Conservation (phyloP, 441 rosid species). For the Euphorbia celastroides region DNA sequence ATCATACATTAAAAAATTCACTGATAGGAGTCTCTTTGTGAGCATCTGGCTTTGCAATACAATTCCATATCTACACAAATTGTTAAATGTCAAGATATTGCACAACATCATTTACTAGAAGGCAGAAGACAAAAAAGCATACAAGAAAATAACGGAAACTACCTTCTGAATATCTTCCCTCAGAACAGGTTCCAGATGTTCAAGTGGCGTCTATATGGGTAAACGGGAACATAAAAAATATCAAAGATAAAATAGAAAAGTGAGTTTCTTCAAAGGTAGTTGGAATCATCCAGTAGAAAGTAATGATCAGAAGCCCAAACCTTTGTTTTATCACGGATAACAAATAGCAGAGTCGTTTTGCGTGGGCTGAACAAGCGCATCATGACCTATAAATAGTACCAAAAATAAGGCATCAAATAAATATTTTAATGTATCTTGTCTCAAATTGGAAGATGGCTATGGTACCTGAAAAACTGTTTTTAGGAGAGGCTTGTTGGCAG, state of each 20-base stretch:
- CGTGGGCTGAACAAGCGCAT: slow-evolving; percentile 89
- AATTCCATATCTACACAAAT: slow-evolving; percentile 80
- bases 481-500: slow-evolving; percentile 87
- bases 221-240: slow-evolving; percentile 10
- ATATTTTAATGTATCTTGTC: slow-evolving; percentile 13
- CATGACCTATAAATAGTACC: slow-evolving; percentile 59
- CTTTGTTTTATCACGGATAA: slow-evolving; percentile 92
- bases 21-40: slow-evolving; percentile 61
- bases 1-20: slow-evolving; percentile 81
- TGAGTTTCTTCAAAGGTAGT: background rate
- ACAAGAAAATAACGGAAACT: slow-evolving; percentile 14
- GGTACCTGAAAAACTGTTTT: slow-evolving; percentile 87
- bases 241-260: slow-evolving; percentile 10
- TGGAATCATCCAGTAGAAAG: slow-evolving; percentile 11
- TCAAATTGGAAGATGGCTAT: background rate
- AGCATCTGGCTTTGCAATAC: slow-evolving; percentile 62
- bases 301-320: slow-evolving; percentile 30
- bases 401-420: slow-evolving; percentile 12
- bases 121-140: background rate
- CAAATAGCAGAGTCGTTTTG: slow-evolving; percentile 83
- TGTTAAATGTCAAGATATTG: slow-evolving; percentile 16
- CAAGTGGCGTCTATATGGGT: slow-evolving; percentile 66
- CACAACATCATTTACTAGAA: slow-evolving; percentile 5
- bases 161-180: slow-evolving; percentile 95
- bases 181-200: slow-evolving; percentile 61